These are phyloP conservation scores for Rhodosporidiobolus odoratus DNA, from an alignment of 768 basidiomycete species.

Conservation along the genomic window DNA sequence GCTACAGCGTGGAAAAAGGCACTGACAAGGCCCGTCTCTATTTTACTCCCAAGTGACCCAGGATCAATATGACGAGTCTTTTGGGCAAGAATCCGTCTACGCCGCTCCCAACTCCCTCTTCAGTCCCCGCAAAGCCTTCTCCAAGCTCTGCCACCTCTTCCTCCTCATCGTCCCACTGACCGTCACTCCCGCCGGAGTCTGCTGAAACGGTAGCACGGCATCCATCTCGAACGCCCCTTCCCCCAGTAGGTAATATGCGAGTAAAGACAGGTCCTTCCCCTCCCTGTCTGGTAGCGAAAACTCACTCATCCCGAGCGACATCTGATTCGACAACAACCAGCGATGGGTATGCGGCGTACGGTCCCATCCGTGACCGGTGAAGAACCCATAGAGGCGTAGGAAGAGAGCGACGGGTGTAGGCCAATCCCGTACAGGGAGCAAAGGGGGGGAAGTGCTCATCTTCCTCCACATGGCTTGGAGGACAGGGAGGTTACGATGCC, in stretches of 20 bases:
- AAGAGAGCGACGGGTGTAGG: neutral
- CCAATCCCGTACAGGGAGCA: neutral
- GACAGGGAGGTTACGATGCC: neutral
- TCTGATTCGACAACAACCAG: neutral
- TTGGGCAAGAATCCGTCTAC: neutral
- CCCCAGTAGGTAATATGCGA: neutral
- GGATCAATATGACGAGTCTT: neutral
- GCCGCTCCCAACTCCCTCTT: neutral
- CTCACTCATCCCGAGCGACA: neutral
- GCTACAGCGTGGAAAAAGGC: no score
- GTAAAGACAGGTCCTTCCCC: neutral
- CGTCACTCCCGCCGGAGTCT: neutral
- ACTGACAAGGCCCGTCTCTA: no score
- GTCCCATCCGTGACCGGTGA: no score
- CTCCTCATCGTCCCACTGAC: neutral
- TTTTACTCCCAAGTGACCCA: no score
- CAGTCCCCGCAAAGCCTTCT: neutral
- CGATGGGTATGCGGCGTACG: neutral
- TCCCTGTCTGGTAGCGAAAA: neutral
- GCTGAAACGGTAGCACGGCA: neutral
- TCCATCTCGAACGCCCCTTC: neutral
- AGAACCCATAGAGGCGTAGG: neutral
- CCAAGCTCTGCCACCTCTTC: neutral
- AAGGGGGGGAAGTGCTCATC: neutral
- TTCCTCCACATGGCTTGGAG: neutral